phyloP scores from a whole-genome alignment of 805 yeast species.

The Maudiozyma pseudohumilis region DNA sequence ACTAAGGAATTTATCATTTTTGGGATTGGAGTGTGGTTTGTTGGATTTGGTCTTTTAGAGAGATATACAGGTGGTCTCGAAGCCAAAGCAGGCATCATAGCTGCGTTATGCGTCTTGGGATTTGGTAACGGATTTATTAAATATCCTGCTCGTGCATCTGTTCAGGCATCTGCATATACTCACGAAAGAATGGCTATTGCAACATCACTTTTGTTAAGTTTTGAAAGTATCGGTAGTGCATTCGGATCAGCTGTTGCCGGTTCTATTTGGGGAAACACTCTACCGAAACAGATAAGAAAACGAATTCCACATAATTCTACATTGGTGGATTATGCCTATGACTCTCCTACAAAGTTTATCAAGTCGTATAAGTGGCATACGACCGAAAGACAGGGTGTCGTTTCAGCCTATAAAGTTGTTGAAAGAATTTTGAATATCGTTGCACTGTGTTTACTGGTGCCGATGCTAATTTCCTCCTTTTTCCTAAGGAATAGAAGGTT shows the following conservation, averaged over 20 bases:
- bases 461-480: conserved; percentile 38
- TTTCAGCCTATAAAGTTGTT: conserved; percentile 41
- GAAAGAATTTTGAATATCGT: conserved; percentile 45
- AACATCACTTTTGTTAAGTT: conserved; percentile 44
- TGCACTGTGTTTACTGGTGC: conserved; percentile 43
- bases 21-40: conserved; percentile 49
- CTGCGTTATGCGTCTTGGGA: conserved; percentile 54
- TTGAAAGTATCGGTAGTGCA: conserved; percentile 53
- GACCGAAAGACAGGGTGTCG: conserved; percentile 42
- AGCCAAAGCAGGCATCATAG: conserved; percentile 49
- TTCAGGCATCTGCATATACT: conserved; percentile 42
- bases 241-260: conserved; percentile 57
- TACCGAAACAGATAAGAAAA: conserved; percentile 34
- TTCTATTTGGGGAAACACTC: conserved; percentile 45
- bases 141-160: conserved; percentile 53
- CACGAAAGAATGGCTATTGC: conserved; percentile 61
- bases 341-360: conserved; percentile 41
- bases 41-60: conserved; percentile 49
- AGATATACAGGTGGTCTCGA: conserved; percentile 42
- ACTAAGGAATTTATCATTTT: conserved; percentile 49
- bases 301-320: conserved; percentile 34
- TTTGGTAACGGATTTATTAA: conserved; percentile 68
- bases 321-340: conserved; percentile 35
- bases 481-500: conserved; percentile 44
- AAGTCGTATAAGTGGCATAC: conserved; percentile 44